A percentile compares a stretch with the other conserved stretches of the same genome.
Conservation (phyloP, 805 yeast genomes). For the Brettanomyces nanus region DNA sequence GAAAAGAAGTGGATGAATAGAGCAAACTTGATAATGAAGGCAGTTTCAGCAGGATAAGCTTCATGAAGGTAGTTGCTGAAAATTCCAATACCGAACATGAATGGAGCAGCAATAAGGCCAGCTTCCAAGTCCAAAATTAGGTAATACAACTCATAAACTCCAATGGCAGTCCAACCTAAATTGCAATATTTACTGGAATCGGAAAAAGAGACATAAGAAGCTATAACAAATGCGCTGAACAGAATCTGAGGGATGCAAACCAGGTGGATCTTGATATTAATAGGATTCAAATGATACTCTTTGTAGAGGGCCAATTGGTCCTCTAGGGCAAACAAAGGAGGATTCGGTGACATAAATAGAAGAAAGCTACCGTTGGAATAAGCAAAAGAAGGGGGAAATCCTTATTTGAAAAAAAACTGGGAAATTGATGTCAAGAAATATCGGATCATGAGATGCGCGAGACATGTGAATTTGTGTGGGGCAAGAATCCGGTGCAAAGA, state of each 20-base stretch:
- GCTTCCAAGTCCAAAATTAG: constrained; percentile 47
- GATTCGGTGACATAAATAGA: constrained; percentile 1
- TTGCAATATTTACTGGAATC: not conserved
- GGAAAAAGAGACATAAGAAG: constrained; percentile 20
- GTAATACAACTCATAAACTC: constrained; percentile 52
- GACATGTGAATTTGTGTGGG: no score
- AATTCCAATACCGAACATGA: constrained; percentile 23
- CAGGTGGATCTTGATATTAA: constrained; percentile 70
- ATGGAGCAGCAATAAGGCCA: constrained; percentile 31
- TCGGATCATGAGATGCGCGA: no score
- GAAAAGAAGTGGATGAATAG: constrained; percentile 39
- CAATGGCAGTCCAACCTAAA: constrained; percentile 39
- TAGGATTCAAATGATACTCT: constrained; percentile 26
- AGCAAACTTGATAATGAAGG: constrained; percentile 21
- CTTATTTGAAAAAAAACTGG: no score
- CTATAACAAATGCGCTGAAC: constrained; percentile 39
- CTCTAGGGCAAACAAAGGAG: constrained; percentile 25
- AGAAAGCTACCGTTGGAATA: no score
- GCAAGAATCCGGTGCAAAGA: no score
- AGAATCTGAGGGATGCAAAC: constrained; percentile 75
- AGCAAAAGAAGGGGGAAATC: no score
- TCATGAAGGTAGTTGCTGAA: constrained; percentile 11
- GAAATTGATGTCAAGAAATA: no score
- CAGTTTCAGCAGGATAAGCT: constrained; percentile 13
- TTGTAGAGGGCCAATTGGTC: constrained; percentile 55